Evolutionary conservation across 2,329 filamentous ascomycete genomes (phyloP).

Genomic region (Canariomyces notabilis): DNA sequence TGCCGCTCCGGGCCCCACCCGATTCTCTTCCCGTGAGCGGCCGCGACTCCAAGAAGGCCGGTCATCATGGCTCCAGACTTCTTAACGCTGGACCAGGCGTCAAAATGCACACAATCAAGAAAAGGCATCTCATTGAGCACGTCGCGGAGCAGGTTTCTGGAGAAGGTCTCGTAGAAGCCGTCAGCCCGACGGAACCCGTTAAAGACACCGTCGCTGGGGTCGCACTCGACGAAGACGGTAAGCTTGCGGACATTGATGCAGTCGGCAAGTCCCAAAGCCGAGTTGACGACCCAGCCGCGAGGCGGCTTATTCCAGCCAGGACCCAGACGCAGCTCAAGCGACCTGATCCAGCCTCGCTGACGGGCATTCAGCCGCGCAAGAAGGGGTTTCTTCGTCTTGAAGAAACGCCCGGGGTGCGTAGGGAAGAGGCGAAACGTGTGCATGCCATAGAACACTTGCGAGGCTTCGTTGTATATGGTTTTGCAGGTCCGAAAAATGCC

Average conservation of each 20-base stretch:
- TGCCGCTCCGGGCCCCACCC: conserved; percentile 63
- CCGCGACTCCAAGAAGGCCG: conserved; percentile 51
- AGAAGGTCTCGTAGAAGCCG: conserved; percentile 67
- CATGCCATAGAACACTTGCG: conserved; percentile 60
- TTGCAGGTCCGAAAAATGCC: conserved; percentile 57
- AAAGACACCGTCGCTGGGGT: conserved; percentile 64
- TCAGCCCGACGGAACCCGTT: conserved; percentile 61
- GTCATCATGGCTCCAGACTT: conserved; percentile 61
- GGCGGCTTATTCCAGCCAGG: conserved; percentile 70
- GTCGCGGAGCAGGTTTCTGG: conserved; percentile 48
- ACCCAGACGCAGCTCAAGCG: conserved; percentile 65
- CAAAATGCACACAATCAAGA: conserved; percentile 59
- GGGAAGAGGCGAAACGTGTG: conserved; percentile 63
- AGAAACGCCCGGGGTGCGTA: conserved; percentile 57
- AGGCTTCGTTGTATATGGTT: conserved; percentile 58
- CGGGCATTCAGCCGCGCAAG: conserved; percentile 58
- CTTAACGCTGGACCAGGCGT: conserved; percentile 62
- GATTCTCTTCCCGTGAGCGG: conserved; percentile 47
- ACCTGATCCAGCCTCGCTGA: conserved; percentile 56
- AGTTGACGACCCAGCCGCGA: conserved; percentile 63
- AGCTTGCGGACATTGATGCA: conserved; percentile 55
- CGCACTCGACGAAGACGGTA: conserved; percentile 65
- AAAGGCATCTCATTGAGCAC: conserved; percentile 55
- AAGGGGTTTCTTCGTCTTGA: conserved; percentile 68
- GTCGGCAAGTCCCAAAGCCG: conserved; percentile 57